A percentile compares a stretch with the other conserved stretches of the same genome.
Conservation (phyloP, 495 filamentous ascomycete species). For the Penicillium egyptiacum region DNA sequence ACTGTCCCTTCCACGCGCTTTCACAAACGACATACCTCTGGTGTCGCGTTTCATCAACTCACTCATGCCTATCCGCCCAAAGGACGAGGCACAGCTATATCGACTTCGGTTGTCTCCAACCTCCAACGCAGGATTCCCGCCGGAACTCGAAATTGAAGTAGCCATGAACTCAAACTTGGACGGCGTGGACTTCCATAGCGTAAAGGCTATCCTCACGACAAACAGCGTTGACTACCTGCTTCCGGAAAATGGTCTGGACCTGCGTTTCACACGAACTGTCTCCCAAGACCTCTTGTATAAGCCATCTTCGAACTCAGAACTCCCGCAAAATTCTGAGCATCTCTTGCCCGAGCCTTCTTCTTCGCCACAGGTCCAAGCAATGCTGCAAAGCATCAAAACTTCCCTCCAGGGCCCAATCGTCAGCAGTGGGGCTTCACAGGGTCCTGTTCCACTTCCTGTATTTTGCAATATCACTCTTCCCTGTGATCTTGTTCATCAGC, state of each 20-base stretch:
- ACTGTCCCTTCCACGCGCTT: slow-evolving; percentile 33
- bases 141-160: slow-evolving; percentile 40
- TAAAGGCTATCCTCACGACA: slow-evolving; percentile 33
- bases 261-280: slow-evolving; percentile 43
- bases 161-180: slow-evolving; percentile 7
- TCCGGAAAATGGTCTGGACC: slow-evolving; percentile 41
- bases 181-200: slow-evolving; percentile 22
- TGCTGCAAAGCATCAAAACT: slow-evolving; percentile 23
- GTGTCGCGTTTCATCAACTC: slow-evolving; percentile 29
- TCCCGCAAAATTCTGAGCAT: slow-evolving; percentile 35
- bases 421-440: background rate
- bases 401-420: slow-evolving; percentile 22
- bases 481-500: slow-evolving; percentile 10
- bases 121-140: slow-evolving; percentile 22
- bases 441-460: slow-evolving; percentile 25
- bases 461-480: slow-evolving; percentile 39
- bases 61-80: slow-evolving; percentile 17
- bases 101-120: slow-evolving; percentile 39
- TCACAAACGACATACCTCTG: slow-evolving; percentile 35
- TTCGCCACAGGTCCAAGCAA: slow-evolving; percentile 4
- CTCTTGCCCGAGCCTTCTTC: slow-evolving; percentile 15
- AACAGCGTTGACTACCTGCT: slow-evolving; percentile 44
- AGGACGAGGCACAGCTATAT: slow-evolving; percentile 19
- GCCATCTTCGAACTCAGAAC: background rate
- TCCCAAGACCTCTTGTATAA: slow-evolving; percentile 27